These are phyloP conservation scores for Parastagonospora nodorum DNA, from an alignment of 2,329 filamentous ascomycete species.

Conservation along the genomic window DNA sequence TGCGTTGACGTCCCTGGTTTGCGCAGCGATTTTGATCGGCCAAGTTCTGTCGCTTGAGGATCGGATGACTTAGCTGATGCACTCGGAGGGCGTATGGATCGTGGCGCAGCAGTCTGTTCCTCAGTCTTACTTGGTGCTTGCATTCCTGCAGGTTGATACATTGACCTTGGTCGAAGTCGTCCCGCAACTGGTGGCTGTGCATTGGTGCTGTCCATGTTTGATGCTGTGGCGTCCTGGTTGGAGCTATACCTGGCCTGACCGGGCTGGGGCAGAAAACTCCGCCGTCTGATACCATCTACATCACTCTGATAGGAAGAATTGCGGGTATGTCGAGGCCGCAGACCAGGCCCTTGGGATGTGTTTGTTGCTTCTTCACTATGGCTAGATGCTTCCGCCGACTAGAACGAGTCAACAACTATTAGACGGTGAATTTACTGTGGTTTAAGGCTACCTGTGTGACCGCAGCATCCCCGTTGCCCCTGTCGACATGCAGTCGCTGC, in stretches of 20 bases:
- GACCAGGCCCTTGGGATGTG: background rate
- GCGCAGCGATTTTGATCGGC: conserved; percentile 38
- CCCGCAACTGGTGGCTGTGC: conserved; percentile 4
- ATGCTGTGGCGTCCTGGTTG: conserved; percentile 3
- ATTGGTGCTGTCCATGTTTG: conserved; percentile 1
- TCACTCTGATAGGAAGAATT: conserved; percentile 11
- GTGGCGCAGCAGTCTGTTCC: conserved; percentile 11
- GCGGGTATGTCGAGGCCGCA: conserved; percentile 5
- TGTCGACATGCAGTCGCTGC: conserved; percentile 17
- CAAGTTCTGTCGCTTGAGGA: conserved; percentile 20
- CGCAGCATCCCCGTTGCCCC: conserved; percentile 10
- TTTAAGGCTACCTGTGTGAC: background rate
- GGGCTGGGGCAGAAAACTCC: conserved; percentile 41
- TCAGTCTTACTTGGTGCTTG: conserved; percentile 6
- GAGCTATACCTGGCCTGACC: conserved; percentile 30
- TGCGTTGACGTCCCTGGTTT: conserved; percentile 28
- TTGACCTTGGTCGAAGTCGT: conserved; percentile 36
- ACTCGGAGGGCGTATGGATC: conserved; percentile 24
- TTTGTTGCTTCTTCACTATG: background rate
- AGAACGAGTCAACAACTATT: conserved; percentile 7
- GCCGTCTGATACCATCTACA: conserved; percentile 16
- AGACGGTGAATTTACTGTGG: background rate
- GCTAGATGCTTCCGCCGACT: conserved; percentile 3
- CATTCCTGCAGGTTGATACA: conserved; percentile 31
- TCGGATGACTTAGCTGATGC: conserved; percentile 24